Base-by-base conservation (phyloP, 768 basidiomycete species). In the Tulasnella sp. region DNA sequence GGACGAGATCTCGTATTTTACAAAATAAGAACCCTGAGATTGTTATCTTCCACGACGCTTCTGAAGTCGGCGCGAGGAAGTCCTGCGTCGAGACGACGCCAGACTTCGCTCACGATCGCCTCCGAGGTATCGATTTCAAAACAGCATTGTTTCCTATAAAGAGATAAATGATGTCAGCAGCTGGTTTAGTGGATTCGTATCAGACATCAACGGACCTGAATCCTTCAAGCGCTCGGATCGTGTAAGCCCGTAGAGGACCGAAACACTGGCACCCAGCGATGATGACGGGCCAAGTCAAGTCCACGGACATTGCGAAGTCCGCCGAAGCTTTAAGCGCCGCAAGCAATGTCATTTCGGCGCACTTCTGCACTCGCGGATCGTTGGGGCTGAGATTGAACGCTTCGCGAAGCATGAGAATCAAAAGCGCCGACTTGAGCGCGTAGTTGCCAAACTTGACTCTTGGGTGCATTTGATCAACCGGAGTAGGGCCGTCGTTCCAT, bases 51-150 rank as follows among this genome's bases (percentile, higher is more conserved):
- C 37, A 75, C 71, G 16, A 75, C 76, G 32, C 65, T 63, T 36
- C 69, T 62, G 75, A 76, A 77, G 62, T 77, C 71, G 11, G 75
- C 73, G 32, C 75, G 70, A 8, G 74, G 66, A 40, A 71, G 69
- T 14, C 71, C 70, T 7, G 47, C 62, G 62, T 77, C 76, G 32
- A 75, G 66, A 39, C 76, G 71, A 44, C 42, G 59, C 76, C 76
- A 77, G 22, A 76, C 75, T 41, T 73, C 72, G 37, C 19, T 67
- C 34, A 80, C 78, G 74, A 81, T 78, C 74, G 79, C 75, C 64
- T 82, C 80, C 42, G 78, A 76, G 26, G 80, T 80, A 74, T 81
- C 79, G 67, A 82, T 79, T 76, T 83, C 81, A 77, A 80, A 80
- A 75, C 77, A 79, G 69, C 77, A 74, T 62, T 76, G 74, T 42